phyloP scores from a whole-genome alignment of 441 rosid genomes.

The Melastoma candidum region DNA sequence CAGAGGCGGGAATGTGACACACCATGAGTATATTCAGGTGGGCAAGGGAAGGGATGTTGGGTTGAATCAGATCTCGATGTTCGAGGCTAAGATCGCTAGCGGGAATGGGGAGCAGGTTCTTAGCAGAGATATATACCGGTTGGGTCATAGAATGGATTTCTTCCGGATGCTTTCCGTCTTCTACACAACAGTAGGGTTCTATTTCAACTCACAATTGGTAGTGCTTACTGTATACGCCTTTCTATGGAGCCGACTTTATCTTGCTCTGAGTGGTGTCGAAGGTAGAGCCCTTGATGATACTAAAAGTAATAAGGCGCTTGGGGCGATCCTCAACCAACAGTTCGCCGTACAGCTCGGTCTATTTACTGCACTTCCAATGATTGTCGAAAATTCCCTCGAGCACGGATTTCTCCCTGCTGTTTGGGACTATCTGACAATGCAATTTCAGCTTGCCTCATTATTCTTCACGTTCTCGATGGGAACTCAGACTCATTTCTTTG shows the following conservation, averaged over 20 bases:
- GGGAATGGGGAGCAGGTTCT: slow-evolving; percentile 20
- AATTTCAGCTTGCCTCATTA: slow-evolving; percentile 11
- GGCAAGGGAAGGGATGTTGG: slow-evolving; percentile 23
- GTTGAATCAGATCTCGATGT: slow-evolving; percentile 18
- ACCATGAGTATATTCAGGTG: slow-evolving; percentile 20
- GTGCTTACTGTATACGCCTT: slow-evolving; percentile 12
- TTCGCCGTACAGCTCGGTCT: slow-evolving; percentile 13
- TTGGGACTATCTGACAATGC: slow-evolving; percentile 17
- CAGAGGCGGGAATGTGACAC: slow-evolving; percentile 20
- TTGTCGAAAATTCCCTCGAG: slow-evolving; percentile 14
- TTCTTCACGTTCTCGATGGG: slow-evolving; percentile 17
- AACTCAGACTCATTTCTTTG: slow-evolving; percentile 16
- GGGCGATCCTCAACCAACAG: slow-evolving; percentile 10
- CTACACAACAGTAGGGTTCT: slow-evolving; percentile 17
- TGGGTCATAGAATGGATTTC: slow-evolving; percentile 18
- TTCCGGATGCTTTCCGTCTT: slow-evolving; percentile 18
- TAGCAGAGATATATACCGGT: slow-evolving; percentile 17
- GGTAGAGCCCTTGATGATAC: slow-evolving; percentile 1
- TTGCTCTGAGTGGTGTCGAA: slow-evolving; percentile 17
- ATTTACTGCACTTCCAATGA: slow-evolving; percentile 15
- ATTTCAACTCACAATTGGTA: slow-evolving; percentile 11
- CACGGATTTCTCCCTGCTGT: slow-evolving; percentile 14
- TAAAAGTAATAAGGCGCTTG: slow-evolving; percentile 9
- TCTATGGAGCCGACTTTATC: slow-evolving; percentile 16
- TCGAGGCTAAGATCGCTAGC: slow-evolving; percentile 19